A percentile compares a stretch with the other conserved stretches of the same genome.
phyloP scores from a whole-genome alignment of 75 land plant genomes.

The Picea glauca region DNA sequence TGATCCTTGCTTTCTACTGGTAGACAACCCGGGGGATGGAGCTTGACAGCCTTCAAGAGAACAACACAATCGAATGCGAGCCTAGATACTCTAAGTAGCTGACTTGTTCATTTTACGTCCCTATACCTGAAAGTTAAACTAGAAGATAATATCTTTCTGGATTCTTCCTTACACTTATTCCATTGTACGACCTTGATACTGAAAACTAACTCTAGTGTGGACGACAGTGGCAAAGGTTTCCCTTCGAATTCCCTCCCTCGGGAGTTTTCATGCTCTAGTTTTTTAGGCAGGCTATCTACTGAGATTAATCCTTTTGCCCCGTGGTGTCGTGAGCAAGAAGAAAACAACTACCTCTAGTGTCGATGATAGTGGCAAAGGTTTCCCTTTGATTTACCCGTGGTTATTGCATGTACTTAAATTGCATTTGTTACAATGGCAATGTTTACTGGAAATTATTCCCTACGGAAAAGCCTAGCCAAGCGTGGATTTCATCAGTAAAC shows the following conservation, averaged over 20 bases:
- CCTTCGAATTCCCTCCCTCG: too few species aligned
- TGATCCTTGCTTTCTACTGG: not conserved
- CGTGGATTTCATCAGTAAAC: not conserved
- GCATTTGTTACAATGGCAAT: not conserved
- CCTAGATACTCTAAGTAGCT: not conserved
- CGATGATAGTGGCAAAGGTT: not conserved
- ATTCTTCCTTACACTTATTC: not conserved
- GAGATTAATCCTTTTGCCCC: not conserved
- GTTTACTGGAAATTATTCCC: not conserved
- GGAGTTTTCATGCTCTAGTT: not conserved
- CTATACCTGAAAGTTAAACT: not conserved
- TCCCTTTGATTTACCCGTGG: too few species aligned
- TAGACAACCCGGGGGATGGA: not conserved
- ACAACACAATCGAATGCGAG: not conserved
- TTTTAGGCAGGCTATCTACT: not conserved
- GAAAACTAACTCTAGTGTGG: not conserved
- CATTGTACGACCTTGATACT: not conserved
- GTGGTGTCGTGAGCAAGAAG: not conserved
- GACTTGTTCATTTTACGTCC: not conserved
- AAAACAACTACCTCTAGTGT: not conserved
- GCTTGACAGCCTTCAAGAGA: not conserved
- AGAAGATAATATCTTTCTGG: not conserved
- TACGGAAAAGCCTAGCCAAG: not conserved
- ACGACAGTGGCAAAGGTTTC: too few species aligned
- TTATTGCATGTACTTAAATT: not conserved